phyloP scores from a whole-genome alignment of 176 grass and related monocot species.

The Tillandsia leiboldiana region DNA sequence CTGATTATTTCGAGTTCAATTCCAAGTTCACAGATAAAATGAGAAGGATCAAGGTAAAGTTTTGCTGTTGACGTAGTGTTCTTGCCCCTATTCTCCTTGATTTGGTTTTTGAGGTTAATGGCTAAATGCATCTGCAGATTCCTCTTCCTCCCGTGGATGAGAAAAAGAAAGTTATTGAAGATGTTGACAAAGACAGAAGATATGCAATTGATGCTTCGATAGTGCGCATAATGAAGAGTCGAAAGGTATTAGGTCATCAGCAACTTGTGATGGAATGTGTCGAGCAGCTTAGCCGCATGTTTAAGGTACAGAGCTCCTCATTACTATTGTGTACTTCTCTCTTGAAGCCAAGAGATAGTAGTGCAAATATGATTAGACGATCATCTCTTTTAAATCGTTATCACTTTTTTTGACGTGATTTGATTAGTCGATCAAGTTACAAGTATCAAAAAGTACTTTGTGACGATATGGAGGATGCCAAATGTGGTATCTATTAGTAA shows the following conservation, averaged over 20 bases:
- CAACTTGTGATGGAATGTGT: constrained; percentile 85
- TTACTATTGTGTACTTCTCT: background rate
- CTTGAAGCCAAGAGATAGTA: background rate
- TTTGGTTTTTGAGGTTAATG: constrained; percentile 1
- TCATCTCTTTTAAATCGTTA: background rate
- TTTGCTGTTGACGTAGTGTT: background rate
- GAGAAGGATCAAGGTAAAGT: constrained; percentile 86
- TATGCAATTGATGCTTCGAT: constrained; percentile 98
- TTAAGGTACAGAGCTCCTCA: constrained; percentile 47
- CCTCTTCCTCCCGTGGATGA: constrained; percentile 87
- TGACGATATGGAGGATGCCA: background rate
- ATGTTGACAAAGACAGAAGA: constrained; percentile 87
- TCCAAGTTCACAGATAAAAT: constrained; percentile 89
- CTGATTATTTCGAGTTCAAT: constrained; percentile 79
- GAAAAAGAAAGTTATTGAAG: constrained; percentile 98
- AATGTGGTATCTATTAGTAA: background rate
- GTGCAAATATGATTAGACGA: background rate
- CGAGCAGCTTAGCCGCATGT: constrained; percentile 90
- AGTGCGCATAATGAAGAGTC: constrained; percentile 96
- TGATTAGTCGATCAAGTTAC: background rate
- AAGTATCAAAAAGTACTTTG: background rate
- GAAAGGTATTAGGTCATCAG: constrained; percentile 81
- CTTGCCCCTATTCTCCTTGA: background rate
- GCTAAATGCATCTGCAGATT: constrained; percentile 30
- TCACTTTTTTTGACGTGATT: background rate